Conservation (phyloP, 2,329 filamentous ascomycete species). For the Alternaria rosae region DNA sequence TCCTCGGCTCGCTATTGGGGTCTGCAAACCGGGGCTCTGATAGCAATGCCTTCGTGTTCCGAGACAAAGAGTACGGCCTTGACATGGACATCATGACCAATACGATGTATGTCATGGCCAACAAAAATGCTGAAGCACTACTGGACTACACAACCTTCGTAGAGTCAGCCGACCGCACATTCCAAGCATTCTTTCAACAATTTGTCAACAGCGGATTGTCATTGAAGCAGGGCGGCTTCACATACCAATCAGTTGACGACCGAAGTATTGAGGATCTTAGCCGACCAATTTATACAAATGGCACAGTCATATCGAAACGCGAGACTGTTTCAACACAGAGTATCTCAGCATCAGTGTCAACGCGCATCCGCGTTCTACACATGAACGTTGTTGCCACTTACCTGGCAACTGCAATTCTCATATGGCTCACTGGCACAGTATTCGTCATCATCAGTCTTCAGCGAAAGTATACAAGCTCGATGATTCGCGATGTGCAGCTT, state of each 20-base stretch:
- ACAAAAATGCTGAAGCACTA: conserved; percentile 26
- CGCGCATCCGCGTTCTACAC: conserved; percentile 25
- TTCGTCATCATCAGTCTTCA: conserved; percentile 21
- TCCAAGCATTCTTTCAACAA: conserved; percentile 32
- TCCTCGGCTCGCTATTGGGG: too few species aligned
- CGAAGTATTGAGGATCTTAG: too few species aligned
- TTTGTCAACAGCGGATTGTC: too few species aligned
- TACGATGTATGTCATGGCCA: conserved; percentile 35
- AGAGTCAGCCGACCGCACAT: conserved; percentile 27
- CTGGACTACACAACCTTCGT: conserved; percentile 20
- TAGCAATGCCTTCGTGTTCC: conserved; percentile 36
- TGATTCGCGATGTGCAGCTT: conserved; percentile 31
- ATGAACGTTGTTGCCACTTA: conserved; percentile 30
- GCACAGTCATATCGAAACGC: too few species aligned
- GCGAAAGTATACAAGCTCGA: conserved; percentile 20
- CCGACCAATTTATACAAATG: too few species aligned
- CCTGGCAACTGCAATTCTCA: conserved; percentile 25
- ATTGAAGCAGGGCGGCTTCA: too few species aligned
- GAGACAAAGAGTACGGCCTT: conserved; percentile 26
- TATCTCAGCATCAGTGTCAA: too few species aligned
- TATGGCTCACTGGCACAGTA: conserved; percentile 28
- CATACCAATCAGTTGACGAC: too few species aligned
- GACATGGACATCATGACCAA: conserved; percentile 45
- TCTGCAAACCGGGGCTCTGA: too few species aligned
- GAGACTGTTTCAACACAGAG: too few species aligned